A percentile compares a stretch with the other conserved stretches of the same genome.
phyloP scores from a whole-genome alignment of 2,329 filamentous ascomycete species.

The Lasiodiplodia citricola region DNA sequence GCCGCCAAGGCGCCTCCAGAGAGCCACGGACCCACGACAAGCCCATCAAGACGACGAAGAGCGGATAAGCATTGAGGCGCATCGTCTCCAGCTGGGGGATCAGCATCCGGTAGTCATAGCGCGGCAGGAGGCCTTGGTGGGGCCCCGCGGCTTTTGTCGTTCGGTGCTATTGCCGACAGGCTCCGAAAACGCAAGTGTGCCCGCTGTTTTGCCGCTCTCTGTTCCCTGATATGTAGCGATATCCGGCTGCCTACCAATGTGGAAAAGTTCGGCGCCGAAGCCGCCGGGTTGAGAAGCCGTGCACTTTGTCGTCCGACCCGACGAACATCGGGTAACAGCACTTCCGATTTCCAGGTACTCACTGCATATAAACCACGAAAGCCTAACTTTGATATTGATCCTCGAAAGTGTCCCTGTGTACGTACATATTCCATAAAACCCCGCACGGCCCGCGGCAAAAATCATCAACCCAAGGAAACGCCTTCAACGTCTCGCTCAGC shows the following conservation, averaged over 20 bases:
- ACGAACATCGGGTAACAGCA: not conserved
- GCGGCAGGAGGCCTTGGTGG: not conserved
- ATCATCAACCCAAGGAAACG: not conserved
- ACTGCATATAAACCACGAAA: not conserved
- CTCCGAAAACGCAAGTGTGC: not conserved
- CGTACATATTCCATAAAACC: not conserved
- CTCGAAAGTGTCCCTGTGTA: not conserved
- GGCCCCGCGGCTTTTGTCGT: conserved; percentile 1
- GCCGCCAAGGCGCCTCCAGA: not conserved
- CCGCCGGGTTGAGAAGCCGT: not conserved
- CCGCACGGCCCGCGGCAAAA: not conserved
- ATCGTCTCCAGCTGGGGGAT: not conserved
- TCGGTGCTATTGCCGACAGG: not conserved
- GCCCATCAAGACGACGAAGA: not conserved
- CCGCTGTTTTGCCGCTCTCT: not conserved
- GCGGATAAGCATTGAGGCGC: not conserved
- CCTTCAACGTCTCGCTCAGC: not conserved
- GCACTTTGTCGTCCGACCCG: not conserved
- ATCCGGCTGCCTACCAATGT: not conserved
- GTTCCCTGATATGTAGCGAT: not conserved
- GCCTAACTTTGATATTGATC: not conserved
- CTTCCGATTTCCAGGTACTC: not conserved
- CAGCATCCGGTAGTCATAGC: not conserved
- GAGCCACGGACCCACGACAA: not conserved
- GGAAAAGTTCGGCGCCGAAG: not conserved